Percentiles rank a stretch among this genome's conserved stretches.
Evolutionary conservation across 202 grass and related monocot genomes (phyloP).

Genomic region (Elaeis oleifera): DNA sequence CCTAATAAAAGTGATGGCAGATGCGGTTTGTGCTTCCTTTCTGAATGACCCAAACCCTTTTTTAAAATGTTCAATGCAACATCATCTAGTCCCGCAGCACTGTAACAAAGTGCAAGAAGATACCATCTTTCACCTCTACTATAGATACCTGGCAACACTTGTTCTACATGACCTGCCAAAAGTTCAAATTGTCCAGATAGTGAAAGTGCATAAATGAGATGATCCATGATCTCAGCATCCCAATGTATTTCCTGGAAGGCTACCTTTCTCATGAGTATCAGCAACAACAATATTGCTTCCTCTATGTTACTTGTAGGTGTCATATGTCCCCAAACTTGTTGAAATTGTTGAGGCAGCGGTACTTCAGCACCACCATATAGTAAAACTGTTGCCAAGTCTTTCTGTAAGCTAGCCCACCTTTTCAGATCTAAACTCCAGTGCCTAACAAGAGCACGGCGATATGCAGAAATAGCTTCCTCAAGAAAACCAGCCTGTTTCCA

Average conservation of each 20-base stretch:
- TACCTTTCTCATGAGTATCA: conserved; percentile 76
- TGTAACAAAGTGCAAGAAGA: conserved; percentile 84
- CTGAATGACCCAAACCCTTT: conserved; percentile 48
- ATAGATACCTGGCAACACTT: conserved; percentile 83
- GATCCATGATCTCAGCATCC: conserved; percentile 81
- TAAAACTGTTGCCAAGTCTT: conserved; percentile 68
- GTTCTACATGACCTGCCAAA: conserved; percentile 70
- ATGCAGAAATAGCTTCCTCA: conserved; percentile 71
- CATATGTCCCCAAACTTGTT: conserved; percentile 26
- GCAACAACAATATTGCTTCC: conserved; percentile 70
- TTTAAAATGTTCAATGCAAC: conserved; percentile 84
- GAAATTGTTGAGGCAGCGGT: conserved; percentile 38
- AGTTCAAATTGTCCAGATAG: conserved; percentile 75
- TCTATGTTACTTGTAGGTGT: conserved; percentile 50
- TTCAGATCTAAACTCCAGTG: conserved; percentile 72
- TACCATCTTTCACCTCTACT: conserved; percentile 87
- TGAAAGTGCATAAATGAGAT: conserved; percentile 72
- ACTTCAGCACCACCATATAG: conserved; percentile 72
- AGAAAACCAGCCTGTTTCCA: conserved; percentile 74
- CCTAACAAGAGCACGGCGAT: conserved; percentile 59
- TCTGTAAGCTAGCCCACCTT: conserved; percentile 67
- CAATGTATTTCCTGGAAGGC: conserved; percentile 63
- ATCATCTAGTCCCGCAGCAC: conserved; percentile 63
- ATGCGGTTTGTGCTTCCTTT: conserved; percentile 74
- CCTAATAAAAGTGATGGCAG: conserved; percentile 87